Base-by-base conservation (phyloP, 768 basidiomycete genomes). In the Macrolepiota fuliginosa region DNA sequence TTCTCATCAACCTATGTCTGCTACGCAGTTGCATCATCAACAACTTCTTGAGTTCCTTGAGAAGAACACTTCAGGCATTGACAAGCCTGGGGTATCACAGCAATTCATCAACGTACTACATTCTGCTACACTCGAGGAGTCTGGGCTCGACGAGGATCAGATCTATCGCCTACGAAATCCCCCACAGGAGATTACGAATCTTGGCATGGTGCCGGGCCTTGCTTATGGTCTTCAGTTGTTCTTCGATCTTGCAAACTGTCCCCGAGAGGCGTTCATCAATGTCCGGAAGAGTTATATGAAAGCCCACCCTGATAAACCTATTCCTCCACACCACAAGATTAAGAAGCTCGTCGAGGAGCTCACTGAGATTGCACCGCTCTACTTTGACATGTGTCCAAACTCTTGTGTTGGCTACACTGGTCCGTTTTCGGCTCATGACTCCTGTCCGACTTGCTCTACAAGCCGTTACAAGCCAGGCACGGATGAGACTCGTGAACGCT, bases 391-490 rank as follows among this genome's bases (percentile, higher is more conserved):
- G 68, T 69, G 68, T 45, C 47, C 40, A 6, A 58, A 64, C 5
- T 56, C 56, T n/a, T 67, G 66, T 36, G 50, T 67, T 12, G 68
- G 64, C 1, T 69, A 56, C 40, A 67, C 66, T 12, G 68, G 68
- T 3, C 68, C 68, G 36, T 64, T 45, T 22, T 40, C 15, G 3
- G 39, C 63, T 5, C 61, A 69, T 0, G 66, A 24, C 62, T 66
- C 22, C 0, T 76, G 75, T 56, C 58, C 63, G 0, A 58, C 47
- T 6, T 80, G 77, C 51, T 32, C 36, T 4, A 58, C 69, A 62
- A 36, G 64, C 3, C 70, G 70, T 1, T 72, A 73, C 51, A 67
- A 72, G 19, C 64, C 65, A 3, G 29, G 50, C n/a, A 51, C 4
- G 65, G 69, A 52, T n/a, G 27, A 54, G 1, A 62, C 76, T 0